Conservation (phyloP, 306 rosid species). For the Quercus gilva region DNA sequence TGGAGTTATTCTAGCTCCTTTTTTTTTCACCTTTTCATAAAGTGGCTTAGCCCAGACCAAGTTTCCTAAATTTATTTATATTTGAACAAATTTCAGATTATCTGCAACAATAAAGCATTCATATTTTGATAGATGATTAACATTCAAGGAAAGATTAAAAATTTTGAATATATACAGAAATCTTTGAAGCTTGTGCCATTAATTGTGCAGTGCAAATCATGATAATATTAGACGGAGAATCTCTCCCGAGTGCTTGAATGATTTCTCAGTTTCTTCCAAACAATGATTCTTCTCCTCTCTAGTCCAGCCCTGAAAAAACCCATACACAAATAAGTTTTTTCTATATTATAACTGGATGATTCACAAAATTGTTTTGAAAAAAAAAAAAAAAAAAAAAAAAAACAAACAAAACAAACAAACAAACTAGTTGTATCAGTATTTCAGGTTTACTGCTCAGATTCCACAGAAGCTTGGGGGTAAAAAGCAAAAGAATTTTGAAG, state of each 20-base stretch:
- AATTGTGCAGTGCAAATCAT: conserved; percentile 25
- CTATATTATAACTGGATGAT: too few relatives aligned
- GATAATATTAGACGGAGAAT: conserved; percentile 88
- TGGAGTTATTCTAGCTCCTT: too few relatives aligned
- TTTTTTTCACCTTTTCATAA: too few relatives aligned
- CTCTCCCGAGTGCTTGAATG: conserved; percentile 86
- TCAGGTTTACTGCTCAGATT: not conserved
- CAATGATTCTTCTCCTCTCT: conserved; percentile 96
- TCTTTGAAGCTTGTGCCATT: conserved; percentile 27
- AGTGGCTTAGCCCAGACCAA: too few relatives aligned
- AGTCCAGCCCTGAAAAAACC: conserved; percentile 65
- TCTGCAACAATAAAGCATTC: conserved; percentile 2
- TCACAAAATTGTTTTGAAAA: not conserved
- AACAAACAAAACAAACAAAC: not conserved
- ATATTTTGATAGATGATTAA: not conserved
- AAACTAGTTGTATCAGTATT: not conserved
- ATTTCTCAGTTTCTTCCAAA: conserved; percentile 92
- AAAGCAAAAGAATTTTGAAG: not conserved
- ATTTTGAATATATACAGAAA: conserved; percentile 1
- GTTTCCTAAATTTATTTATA: not conserved
- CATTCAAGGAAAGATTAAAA: conserved; percentile 9
- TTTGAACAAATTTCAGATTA: not conserved
- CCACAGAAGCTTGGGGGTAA: not conserved
- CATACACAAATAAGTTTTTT: not conserved
- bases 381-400: too few relatives aligned